Evolutionary conservation across 441 rosid genomes (phyloP).

Genomic region (Melastoma candidum): DNA sequence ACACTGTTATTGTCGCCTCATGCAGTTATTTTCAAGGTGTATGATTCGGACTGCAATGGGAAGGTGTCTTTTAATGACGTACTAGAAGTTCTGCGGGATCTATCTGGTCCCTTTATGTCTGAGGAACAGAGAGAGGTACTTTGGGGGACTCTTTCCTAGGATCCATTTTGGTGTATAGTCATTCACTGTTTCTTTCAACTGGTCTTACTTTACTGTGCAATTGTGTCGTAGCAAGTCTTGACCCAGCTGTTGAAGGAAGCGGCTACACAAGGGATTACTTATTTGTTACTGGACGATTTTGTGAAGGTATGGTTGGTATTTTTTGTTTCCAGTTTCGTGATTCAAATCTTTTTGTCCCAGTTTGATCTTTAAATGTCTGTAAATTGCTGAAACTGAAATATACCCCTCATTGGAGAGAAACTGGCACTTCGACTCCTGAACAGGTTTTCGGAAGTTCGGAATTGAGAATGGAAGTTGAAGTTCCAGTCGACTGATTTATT

Average conservation of each 20-base stretch:
- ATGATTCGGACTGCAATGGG: slow-evolving; percentile 39
- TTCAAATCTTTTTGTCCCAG: background rate
- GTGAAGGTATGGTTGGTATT: slow-evolving; percentile 39
- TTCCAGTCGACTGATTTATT: slow-evolving; percentile 53
- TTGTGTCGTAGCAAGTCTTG: slow-evolving; percentile 30
- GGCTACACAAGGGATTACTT: slow-evolving; percentile 71
- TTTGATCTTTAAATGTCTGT: background rate
- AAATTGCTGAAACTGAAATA: no score
- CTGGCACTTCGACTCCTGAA: no score
- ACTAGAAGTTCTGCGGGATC: slow-evolving; percentile 37
- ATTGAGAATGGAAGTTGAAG: slow-evolving; percentile 80
- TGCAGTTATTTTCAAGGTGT: slow-evolving; percentile 37
- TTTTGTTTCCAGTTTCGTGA: background rate
- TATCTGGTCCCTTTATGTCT: slow-evolving; percentile 34
- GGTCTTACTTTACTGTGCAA: slow-evolving; percentile 5
- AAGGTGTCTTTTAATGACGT: slow-evolving; percentile 32
- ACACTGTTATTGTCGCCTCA: background rate
- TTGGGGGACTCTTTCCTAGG: background rate
- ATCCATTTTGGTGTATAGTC: background rate
- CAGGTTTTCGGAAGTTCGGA: slow-evolving; percentile 61
- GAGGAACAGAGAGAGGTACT: slow-evolving; percentile 34
- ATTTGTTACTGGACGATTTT: slow-evolving; percentile 61
- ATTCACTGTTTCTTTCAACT: background rate
- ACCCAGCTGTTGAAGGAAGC: slow-evolving; percentile 47
- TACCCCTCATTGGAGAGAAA: no score